Evolutionary conservation across 2,329 filamentous ascomycete species (phyloP).

Genomic region (Ceratocystis destructans): DNA sequence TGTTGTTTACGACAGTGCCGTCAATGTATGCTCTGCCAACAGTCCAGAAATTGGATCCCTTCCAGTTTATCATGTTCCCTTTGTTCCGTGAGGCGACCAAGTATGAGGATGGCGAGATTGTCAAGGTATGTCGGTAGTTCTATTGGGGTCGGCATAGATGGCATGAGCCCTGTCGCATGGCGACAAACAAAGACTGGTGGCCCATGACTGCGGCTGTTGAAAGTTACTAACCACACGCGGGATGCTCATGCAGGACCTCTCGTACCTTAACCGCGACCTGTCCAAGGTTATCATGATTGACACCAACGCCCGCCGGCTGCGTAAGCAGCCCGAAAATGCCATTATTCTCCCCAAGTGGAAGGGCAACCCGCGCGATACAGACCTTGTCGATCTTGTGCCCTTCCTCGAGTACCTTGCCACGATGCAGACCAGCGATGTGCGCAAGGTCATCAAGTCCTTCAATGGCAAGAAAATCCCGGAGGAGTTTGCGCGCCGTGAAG

Average conservation of each 20-base stretch:
- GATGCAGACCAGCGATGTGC: conserved; percentile 80
- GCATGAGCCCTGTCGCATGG: too few relatives aligned
- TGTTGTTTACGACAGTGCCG: conserved; percentile 84
- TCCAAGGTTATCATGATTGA: conserved; percentile 94
- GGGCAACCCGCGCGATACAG: conserved; percentile 68
- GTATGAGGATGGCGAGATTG: conserved; percentile 88
- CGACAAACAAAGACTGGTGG: too few relatives aligned
- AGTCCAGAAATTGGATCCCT: conserved; percentile 86
- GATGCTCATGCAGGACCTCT: conserved; percentile 59
- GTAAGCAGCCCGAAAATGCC: conserved; percentile 89
- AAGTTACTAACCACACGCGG: neutral
- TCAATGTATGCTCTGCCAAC: conserved; percentile 75
- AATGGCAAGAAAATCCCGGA: conserved; percentile 77
- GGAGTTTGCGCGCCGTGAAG: conserved; percentile 82
- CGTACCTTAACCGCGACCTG: conserved; percentile 88
- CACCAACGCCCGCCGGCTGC: conserved; percentile 67
- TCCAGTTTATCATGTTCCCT: conserved; percentile 88
- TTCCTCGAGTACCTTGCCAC: conserved; percentile 96
- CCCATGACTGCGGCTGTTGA: neutral
- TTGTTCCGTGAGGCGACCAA: conserved; percentile 93
- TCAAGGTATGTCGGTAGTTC: conserved; percentile 52
- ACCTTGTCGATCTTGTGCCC: conserved; percentile 77
- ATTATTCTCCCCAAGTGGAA: conserved; percentile 85
- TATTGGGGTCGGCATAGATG: too few relatives aligned
- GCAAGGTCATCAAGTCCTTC: conserved; percentile 74